phyloP scores from a whole-genome alignment of 2,329 filamentous ascomycete genomes.

The Dactylella cylindrospora region DNA sequence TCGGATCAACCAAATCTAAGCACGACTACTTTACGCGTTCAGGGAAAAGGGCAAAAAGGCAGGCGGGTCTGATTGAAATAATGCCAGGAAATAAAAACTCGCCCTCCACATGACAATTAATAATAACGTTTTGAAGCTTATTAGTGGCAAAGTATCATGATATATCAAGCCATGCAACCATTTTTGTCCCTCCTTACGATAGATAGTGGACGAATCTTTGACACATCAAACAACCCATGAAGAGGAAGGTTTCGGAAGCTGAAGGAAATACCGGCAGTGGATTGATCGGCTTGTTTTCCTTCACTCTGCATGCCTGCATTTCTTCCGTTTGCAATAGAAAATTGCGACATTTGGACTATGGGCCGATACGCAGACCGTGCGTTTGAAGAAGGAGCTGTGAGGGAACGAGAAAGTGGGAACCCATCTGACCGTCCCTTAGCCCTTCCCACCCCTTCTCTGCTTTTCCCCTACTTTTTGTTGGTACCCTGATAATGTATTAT shows the following conservation, averaged over 20 bases:
- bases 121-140: neutral
- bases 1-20: slow-evolving; percentile 22
- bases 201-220: slow-evolving; percentile 32
- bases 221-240: slow-evolving; percentile 38
- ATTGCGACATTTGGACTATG: slow-evolving; percentile 40
- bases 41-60: slow-evolving; percentile 44
- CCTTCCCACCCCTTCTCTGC: too few relatives aligned
- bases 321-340: slow-evolving; percentile 7
- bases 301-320: slow-evolving; percentile 27
- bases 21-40: slow-evolving; percentile 43
- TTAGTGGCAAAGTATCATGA: slow-evolving; percentile 38
- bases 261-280: slow-evolving; percentile 33
- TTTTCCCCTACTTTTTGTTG: too few relatives aligned
- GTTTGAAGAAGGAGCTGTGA: slow-evolving; percentile 37
- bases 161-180: slow-evolving; percentile 22
- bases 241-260: slow-evolving; percentile 31
- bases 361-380: slow-evolving; percentile 15
- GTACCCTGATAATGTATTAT: slow-evolving; percentile 33
- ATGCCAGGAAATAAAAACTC: slow-evolving; percentile 6
- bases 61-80: slow-evolving; percentile 30
- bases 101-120: slow-evolving; percentile 39
- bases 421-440: slow-evolving; percentile 28
- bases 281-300: slow-evolving; percentile 28
- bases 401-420: neutral
- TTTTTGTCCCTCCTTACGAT: slow-evolving; percentile 3